Percentiles rank a stretch among this genome's conserved stretches.
Conservation (phyloP, 352 stramenopile genomes). For the Phytophthora ohioensis region DNA sequence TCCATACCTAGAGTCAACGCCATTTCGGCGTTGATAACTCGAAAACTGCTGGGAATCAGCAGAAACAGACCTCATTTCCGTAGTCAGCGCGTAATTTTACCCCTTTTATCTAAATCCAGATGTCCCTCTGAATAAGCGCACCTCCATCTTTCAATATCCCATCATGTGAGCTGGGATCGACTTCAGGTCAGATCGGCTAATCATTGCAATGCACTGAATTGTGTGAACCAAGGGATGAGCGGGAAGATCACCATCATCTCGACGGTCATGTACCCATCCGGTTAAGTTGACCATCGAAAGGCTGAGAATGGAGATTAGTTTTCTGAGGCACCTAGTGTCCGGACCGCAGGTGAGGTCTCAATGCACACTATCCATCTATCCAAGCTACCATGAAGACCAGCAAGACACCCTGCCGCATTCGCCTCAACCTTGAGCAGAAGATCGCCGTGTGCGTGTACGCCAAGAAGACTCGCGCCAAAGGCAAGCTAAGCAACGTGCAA, state of each 20-base stretch:
- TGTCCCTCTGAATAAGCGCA: no score
- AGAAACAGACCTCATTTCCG: no score
- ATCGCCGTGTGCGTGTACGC: background rate
- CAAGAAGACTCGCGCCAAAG: background rate
- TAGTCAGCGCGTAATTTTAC: no score
- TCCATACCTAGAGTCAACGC: no score
- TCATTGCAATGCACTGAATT: background rate
- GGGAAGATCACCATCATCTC: constrained; percentile 8
- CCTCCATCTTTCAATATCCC: no score
- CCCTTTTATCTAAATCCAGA: no score
- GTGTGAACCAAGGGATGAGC: background rate
- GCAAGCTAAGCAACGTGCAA: background rate
- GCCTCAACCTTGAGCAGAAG: constrained; percentile 5
- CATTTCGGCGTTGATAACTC: no score
- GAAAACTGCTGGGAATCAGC: no score
- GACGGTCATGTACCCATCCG: background rate
- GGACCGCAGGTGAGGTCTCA: background rate
- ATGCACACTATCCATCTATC: background rate
- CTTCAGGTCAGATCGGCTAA: background rate
- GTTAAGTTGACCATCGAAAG: constrained; percentile 3
- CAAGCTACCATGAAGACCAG: constrained; percentile 3
- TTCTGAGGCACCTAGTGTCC: background rate
- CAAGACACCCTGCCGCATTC: background rate
- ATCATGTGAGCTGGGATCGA: no score
- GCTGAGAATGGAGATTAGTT: constrained; percentile 7